Percentiles rank a stretch among this genome's conserved stretches.
phyloP scores from a whole-genome alignment of 2,329 filamentous ascomycete genomes.

The Penicillium polonicum region DNA sequence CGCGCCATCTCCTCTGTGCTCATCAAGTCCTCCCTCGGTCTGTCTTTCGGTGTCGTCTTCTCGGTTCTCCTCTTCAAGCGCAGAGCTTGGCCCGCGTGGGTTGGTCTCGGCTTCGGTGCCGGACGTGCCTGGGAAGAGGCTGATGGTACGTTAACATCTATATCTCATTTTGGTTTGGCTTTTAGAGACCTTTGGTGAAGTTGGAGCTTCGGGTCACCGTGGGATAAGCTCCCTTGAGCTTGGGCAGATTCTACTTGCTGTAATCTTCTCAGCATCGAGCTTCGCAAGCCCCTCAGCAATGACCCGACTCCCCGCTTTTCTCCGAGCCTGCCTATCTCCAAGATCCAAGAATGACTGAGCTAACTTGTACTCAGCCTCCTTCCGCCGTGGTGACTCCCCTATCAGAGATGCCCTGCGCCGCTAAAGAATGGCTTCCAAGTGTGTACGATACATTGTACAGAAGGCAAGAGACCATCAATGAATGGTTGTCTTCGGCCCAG shows the following conservation, averaged over 20 bases:
- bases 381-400: constrained; percentile 45
- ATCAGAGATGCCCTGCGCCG: constrained; percentile 40
- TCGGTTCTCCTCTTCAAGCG: constrained; percentile 98
- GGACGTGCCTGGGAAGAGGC: constrained; percentile 98
- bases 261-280: not conserved
- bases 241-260: not conserved
- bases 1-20: constrained; percentile 96
- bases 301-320: constrained; percentile 6
- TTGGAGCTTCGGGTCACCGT: not conserved
- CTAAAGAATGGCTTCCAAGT: constrained; percentile 26
- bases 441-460: constrained; percentile 43
- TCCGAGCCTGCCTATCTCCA: not conserved
- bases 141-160: constrained; percentile 63
- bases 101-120: constrained; percentile 91
- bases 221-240: not conserved
- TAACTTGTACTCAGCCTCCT: constrained; percentile 37
- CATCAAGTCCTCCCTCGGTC: constrained; percentile 92
- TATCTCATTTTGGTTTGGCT: not conserved
- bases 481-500: constrained; percentile 10
- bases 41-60: constrained; percentile 97
- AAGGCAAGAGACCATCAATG: constrained; percentile 20
- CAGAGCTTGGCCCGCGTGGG: constrained; percentile 94
- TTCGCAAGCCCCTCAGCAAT: not conserved
- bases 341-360: constrained; percentile 1
- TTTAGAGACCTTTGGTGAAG: not conserved